These are phyloP conservation scores for Ceratobasidium sp. DNA, from an alignment of 1,284 basidiomycete genomes.

Conservation along the genomic window DNA sequence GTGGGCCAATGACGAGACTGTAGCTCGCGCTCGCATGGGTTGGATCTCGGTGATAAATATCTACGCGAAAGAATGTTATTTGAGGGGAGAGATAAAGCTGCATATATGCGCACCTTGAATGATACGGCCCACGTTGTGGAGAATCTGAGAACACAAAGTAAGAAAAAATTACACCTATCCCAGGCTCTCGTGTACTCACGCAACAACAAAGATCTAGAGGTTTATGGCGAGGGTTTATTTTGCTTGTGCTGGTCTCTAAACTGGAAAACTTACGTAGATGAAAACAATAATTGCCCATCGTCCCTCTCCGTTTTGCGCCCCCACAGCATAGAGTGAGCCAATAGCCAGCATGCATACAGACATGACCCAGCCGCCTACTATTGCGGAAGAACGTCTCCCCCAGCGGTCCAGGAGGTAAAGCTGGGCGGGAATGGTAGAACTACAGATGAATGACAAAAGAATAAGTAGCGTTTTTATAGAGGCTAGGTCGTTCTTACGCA, in stretches of 20 bases:
- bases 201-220: constrained; percentile 37
- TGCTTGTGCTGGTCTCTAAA: background rate
- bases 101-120: constrained; percentile 41
- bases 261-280: constrained; percentile 55
- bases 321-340: constrained; percentile 59
- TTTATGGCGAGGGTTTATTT: background rate
- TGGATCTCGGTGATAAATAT: constrained; percentile 58
- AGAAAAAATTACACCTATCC: constrained; percentile 50
- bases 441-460: background rate
- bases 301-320: constrained; percentile 51
- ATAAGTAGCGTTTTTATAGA: background rate
- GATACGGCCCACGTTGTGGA: constrained; percentile 57
- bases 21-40: constrained; percentile 56
- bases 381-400: constrained; percentile 60
- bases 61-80: constrained; percentile 48
- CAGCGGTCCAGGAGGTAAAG: constrained; percentile 59
- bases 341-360: constrained; percentile 57
- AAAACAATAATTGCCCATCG: constrained; percentile 61
- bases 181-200: background rate
- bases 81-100: background rate
- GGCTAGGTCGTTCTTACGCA: constrained; percentile 43
- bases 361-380: constrained; percentile 60
- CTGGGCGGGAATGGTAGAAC: constrained; percentile 58
- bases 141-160: constrained; percentile 52
- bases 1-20: constrained; percentile 57